Evolutionary conservation across 1,284 basidiomycete species (phyloP).

Genomic region (Heliocybe sulcata): DNA sequence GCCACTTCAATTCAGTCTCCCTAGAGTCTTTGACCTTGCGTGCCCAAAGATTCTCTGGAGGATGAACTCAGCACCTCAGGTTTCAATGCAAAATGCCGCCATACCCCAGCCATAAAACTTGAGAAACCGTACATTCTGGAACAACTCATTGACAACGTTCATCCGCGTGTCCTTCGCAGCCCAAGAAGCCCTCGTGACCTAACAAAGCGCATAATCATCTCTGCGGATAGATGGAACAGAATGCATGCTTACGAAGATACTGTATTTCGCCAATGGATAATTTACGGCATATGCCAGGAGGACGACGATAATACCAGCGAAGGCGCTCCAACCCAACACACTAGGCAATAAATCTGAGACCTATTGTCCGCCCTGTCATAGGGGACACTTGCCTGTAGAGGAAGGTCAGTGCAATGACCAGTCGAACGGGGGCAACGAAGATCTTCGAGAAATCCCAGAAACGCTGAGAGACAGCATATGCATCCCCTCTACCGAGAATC

Average conservation of each 20-base stretch:
- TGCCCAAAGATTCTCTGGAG: constrained; percentile 34
- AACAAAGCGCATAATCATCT: background rate
- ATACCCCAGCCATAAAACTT: constrained; percentile 71
- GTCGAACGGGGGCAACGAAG: constrained; percentile 66
- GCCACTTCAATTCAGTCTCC: constrained; percentile 54
- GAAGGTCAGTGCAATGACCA: constrained; percentile 67
- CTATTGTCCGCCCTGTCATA: background rate
- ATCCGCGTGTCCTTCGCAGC: constrained; percentile 72
- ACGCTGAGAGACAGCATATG: constrained; percentile 62
- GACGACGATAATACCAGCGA: constrained; percentile 72
- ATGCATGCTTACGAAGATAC: constrained; percentile 43
- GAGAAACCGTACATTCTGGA: constrained; percentile 65
- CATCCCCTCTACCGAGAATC: constrained; percentile 43
- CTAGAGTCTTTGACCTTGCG: constrained; percentile 39
- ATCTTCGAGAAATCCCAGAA: constrained; percentile 68
- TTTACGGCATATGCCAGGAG: constrained; percentile 60
- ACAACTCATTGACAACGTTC: constrained; percentile 73
- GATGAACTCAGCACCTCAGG: background rate
- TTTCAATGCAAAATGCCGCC: constrained; percentile 1
- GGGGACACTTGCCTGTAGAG: constrained; percentile 40
- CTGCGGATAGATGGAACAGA: constrained; percentile 3
- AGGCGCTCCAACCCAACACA: constrained; percentile 76
- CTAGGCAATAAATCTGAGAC: constrained; percentile 25
- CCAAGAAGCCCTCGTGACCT: constrained; percentile 59
- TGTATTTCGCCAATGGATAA: constrained; percentile 58